Percentiles rank a stretch among this genome's conserved stretches.
phyloP scores from a whole-genome alignment of 345 rosid genomes.

The Rhodamnia rubescens region DNA sequence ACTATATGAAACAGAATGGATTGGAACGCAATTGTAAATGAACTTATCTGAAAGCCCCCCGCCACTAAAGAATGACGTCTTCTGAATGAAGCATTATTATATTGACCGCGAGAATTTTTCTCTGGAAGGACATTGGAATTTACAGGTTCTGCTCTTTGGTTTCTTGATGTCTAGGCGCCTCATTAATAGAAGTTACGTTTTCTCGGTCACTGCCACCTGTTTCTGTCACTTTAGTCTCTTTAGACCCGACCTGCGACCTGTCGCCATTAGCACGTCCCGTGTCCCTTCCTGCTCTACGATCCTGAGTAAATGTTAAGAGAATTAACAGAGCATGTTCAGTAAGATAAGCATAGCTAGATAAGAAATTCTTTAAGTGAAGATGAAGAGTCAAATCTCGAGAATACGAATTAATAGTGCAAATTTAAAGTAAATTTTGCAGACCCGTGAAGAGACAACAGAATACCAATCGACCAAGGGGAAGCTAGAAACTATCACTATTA shows the following conservation, averaged over 20 bases:
- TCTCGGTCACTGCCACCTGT: constrained; percentile 1
- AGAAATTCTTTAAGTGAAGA: not conserved
- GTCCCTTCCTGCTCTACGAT: constrained; percentile 23
- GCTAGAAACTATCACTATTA: not conserved
- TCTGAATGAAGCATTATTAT: not conserved
- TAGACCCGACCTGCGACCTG: not conserved
- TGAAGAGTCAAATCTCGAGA: not conserved
- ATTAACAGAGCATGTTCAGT: constrained; percentile 1
- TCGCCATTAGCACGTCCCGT: constrained; percentile 1
- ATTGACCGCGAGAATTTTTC: not conserved
- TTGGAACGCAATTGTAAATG: not conserved
- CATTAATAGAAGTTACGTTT: constrained; percentile 1
- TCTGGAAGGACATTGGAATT: not conserved
- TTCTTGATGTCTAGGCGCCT: constrained; percentile 9
- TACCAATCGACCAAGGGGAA: not conserved
- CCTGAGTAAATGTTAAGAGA: not conserved
- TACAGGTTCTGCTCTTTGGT: constrained; percentile 1
- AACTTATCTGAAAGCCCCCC: not conserved
- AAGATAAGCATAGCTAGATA: not conserved
- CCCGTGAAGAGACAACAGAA: not conserved
- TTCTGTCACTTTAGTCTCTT: constrained; percentile 3
- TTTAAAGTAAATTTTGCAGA: not conserved
- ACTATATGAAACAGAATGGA: not conserved
- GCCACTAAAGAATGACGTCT: not conserved
- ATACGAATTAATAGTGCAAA: not conserved